Conservation (phyloP, 1,284 basidiomycete genomes). For the Hypsizygus ulmarius region DNA sequence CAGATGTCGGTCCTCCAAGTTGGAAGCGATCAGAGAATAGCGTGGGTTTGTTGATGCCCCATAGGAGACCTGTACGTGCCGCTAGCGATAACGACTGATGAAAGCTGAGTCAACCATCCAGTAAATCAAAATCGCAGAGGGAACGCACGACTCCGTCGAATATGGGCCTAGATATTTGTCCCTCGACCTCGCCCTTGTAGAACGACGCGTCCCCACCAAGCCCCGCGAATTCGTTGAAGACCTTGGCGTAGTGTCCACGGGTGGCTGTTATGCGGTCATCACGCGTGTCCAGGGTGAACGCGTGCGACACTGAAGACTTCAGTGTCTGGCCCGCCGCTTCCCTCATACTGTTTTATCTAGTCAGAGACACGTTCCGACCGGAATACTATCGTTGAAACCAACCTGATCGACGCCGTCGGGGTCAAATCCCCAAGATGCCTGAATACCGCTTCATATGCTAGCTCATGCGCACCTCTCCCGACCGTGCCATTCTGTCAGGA, state of each 20-base stretch:
- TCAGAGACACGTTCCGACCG: constrained; percentile 9
- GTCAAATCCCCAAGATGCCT: constrained; percentile 72
- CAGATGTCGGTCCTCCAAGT: constrained; percentile 88
- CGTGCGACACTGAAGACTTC: constrained; percentile 86
- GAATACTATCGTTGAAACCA: constrained; percentile 20
- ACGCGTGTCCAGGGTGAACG: constrained; percentile 76
- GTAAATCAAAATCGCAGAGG: background rate
- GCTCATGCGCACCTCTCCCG: constrained; percentile 62
- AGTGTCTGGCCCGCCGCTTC: constrained; percentile 75
- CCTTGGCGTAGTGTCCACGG: constrained; percentile 59
- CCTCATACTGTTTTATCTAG: constrained; percentile 63
- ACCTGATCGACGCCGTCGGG: constrained; percentile 81
- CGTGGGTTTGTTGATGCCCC: constrained; percentile 46
- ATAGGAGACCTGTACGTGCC: constrained; percentile 61
- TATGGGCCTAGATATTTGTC: constrained; percentile 62
- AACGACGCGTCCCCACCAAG: constrained; percentile 71
- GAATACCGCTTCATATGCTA: constrained; percentile 79
- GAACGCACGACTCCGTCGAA: constrained; percentile 54
- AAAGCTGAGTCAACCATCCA: constrained; percentile 1
- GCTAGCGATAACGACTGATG: constrained; percentile 63
- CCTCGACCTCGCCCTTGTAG: constrained; percentile 71
- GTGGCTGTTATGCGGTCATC: constrained; percentile 71
- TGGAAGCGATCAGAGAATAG: constrained; percentile 88
- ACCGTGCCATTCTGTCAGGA: constrained; percentile 41
- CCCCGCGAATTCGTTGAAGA: constrained; percentile 77